phyloP scores from a whole-genome alignment of 345 rosid genomes.

The Brassica cretica region DNA sequence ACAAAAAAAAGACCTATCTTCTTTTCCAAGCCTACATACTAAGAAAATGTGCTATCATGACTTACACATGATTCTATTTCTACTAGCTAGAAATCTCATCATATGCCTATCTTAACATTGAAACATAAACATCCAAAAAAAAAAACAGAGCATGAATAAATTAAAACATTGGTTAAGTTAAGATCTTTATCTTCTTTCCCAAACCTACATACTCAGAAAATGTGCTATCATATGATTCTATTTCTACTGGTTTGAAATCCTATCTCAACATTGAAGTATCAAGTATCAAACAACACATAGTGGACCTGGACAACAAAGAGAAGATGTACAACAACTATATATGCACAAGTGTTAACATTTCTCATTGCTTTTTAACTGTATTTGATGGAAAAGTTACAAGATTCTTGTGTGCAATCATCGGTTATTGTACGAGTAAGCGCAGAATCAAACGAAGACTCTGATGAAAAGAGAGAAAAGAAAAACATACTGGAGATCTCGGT shows the following conservation, averaged over 20 bases:
- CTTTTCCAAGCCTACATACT: not conserved
- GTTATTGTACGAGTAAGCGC: not conserved
- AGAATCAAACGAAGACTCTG: not conserved
- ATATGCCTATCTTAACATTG: not conserved
- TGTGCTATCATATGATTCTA: not conserved
- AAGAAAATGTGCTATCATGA: not conserved
- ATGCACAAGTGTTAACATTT: not conserved
- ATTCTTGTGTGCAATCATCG: no score
- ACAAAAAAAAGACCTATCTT: not conserved
- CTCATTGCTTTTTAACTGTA: no score
- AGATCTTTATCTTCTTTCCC: not conserved
- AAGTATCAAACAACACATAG: no score
- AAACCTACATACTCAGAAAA: not conserved
- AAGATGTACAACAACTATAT: no score
- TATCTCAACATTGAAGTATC: not conserved
- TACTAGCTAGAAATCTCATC: not conserved
- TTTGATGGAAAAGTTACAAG: no score
- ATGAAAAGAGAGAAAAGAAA: not conserved
- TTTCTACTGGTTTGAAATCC: not conserved
- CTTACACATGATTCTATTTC: not conserved
- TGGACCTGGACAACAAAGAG: no score
- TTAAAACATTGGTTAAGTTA: not conserved
- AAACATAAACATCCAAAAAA: not conserved
- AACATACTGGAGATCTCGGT: slow-evolving; percentile 63
- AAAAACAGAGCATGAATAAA: not conserved